Percentiles rank a stretch among this genome's conserved stretches.
These are phyloP conservation scores for Boletus sp. DNA, from an alignment of 768 basidiomycete species.

Conservation along the genomic window DNA sequence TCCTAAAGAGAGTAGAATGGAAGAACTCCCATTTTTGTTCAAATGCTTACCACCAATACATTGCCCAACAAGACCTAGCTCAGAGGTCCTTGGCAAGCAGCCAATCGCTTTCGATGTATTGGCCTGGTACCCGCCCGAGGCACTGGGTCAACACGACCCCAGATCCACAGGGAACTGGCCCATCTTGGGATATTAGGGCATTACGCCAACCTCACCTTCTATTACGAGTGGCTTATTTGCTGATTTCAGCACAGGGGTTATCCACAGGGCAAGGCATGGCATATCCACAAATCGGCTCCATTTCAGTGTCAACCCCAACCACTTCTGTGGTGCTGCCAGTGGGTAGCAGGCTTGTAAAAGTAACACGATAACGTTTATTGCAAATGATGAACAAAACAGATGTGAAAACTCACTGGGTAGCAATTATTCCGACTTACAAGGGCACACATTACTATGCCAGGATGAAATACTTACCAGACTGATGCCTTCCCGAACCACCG, in stretches of 20 bases:
- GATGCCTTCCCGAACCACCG: background rate
- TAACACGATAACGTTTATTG: background rate
- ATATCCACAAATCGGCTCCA: background rate
- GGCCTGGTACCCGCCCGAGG: background rate
- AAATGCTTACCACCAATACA: background rate
- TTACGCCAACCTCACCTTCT: background rate
- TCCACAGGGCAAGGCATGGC: background rate
- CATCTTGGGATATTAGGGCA: background rate
- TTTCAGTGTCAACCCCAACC: background rate
- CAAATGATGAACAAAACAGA: background rate
- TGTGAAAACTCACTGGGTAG: background rate
- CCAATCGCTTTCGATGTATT: background rate
- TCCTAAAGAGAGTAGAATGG: slow-evolving; percentile 8
- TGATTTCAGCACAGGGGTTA: background rate
- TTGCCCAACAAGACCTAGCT: background rate
- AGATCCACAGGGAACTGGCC: background rate
- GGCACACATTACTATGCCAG: background rate
- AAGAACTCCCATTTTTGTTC: background rate
- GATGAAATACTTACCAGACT: background rate
- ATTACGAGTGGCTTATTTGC: background rate
- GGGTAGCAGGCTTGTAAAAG: background rate
- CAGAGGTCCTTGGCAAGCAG: too few species aligned
- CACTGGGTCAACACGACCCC: slow-evolving; percentile 1
- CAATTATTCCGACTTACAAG: background rate
- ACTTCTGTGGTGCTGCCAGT: background rate